Evolutionary conservation across 2,329 filamentous ascomycete species (phyloP).

Genomic region (Paecilomyces sp.): DNA sequence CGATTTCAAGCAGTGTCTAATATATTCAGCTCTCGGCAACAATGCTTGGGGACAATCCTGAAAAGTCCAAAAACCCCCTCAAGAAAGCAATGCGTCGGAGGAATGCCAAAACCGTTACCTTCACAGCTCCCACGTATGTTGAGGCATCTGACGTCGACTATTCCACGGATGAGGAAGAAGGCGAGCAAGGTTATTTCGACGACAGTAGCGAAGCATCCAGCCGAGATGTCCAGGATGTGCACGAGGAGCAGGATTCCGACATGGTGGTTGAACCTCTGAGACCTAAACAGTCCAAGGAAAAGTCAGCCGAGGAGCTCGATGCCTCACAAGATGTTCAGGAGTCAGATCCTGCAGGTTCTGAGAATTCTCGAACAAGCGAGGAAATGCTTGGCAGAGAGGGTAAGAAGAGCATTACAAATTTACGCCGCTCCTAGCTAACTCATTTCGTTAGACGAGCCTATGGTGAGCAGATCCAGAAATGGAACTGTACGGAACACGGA

Average conservation of each 20-base stretch:
- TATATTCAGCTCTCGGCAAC: slow-evolving; percentile 55
- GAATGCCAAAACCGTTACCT: slow-evolving; percentile 80
- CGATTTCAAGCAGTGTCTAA: slow-evolving; percentile 9
- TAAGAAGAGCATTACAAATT: slow-evolving; percentile 12
- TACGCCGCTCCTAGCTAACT: slow-evolving; percentile 4
- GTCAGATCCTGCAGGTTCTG: slow-evolving; percentile 23
- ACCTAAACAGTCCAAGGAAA: slow-evolving; percentile 33
- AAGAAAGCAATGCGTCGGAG: slow-evolving; percentile 76
- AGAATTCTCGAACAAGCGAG: slow-evolving; percentile 51
- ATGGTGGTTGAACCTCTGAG: slow-evolving; percentile 39
- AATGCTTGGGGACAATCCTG: slow-evolving; percentile 65
- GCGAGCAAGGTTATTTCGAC: slow-evolving; percentile 40
- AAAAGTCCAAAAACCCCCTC: slow-evolving; percentile 75
- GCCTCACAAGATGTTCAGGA: slow-evolving; percentile 16
- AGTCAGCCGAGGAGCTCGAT: slow-evolving; percentile 18
- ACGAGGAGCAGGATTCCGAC: slow-evolving; percentile 27
- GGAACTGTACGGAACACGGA: slow-evolving; percentile 86
- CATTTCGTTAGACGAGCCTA: slow-evolving; percentile 19
- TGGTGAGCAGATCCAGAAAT: slow-evolving; percentile 59
- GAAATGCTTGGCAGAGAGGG: slow-evolving; percentile 53
- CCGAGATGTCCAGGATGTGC: slow-evolving; percentile 24
- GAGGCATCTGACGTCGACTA: slow-evolving; percentile 85
- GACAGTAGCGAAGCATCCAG: slow-evolving; percentile 37
- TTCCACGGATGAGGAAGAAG: slow-evolving; percentile 68
- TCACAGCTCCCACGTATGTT: slow-evolving; percentile 76